These are phyloP conservation scores for Lachnum nothofagi DNA, from an alignment of 2,329 filamentous ascomycete species.

Conservation along the genomic window DNA sequence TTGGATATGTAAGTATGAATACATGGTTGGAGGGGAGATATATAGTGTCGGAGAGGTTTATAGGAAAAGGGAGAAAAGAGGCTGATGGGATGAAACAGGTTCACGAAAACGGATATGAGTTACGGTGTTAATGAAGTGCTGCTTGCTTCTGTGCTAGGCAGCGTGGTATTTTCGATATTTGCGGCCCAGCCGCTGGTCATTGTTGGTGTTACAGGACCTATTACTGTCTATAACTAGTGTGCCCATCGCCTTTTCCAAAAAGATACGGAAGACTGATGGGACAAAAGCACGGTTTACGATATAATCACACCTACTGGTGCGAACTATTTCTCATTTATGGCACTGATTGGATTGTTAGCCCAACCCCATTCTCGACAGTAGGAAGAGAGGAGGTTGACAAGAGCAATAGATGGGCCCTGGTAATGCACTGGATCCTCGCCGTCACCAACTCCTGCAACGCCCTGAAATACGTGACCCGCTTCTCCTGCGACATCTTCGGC, in stretches of 20 bases:
- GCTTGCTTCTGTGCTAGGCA: conserved; percentile 75
- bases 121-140: conserved; percentile 90
- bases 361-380: background rate
- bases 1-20: conserved; percentile 63
- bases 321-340: conserved; percentile 86
- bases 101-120: conserved; percentile 75
- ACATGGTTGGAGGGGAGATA: background rate
- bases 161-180: conserved; percentile 73
- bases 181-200: conserved; percentile 84
- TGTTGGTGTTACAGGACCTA: conserved; percentile 84
- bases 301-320: conserved; percentile 74
- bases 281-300: conserved; percentile 79
- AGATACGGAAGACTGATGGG: background rate
- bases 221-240: conserved; percentile 87
- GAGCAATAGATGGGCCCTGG: conserved; percentile 63
- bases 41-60: background rate
- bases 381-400: background rate
- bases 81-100: conserved; percentile 35
- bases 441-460: conserved; percentile 82
- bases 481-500: conserved; percentile 89
- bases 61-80: background rate
- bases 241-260: too few relatives aligned
- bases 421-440: conserved; percentile 80
- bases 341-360: conserved; percentile 69
- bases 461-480: conserved; percentile 83